phyloP scores from a whole-genome alignment of 2,329 filamentous ascomycete genomes.

The Ceratocystis eucalypticola region DNA sequence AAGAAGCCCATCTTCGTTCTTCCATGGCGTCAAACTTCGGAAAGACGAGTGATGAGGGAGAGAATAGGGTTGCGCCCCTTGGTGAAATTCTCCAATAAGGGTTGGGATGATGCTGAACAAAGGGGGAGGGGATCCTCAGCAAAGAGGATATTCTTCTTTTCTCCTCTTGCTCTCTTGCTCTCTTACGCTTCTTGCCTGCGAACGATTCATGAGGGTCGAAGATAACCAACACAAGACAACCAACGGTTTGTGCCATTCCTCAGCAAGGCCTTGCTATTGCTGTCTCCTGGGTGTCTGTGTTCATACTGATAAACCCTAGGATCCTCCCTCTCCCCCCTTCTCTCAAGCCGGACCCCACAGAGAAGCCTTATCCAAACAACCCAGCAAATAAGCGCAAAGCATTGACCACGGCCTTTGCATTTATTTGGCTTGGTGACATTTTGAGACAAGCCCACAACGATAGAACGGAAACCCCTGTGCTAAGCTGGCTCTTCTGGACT shows the following conservation, averaged over 20 bases:
- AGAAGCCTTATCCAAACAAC: not conserved
- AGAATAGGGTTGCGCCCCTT: not conserved
- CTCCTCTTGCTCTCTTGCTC: not conserved
- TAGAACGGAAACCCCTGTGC: not conserved
- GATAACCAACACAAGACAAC: not conserved
- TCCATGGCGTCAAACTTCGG: not conserved
- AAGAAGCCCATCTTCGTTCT: not conserved
- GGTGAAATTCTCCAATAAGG: too few species aligned
- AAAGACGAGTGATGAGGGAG: not conserved
- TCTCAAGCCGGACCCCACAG: not conserved
- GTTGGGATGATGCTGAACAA: not conserved
- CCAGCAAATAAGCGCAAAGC: constrained; percentile 1
- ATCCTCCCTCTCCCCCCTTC: not conserved
- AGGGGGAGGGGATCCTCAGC: not conserved
- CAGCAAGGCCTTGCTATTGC: too few species aligned
- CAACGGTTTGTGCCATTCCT: not conserved
- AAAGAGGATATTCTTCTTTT: not conserved
- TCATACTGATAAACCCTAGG: not conserved
- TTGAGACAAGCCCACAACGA: constrained; percentile 11
- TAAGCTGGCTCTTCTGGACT: too few species aligned
- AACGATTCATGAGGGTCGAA: not conserved
- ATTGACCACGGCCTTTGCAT: not conserved
- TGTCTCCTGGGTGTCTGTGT: not conserved
- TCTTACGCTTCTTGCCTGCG: too few species aligned
- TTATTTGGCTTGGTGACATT: constrained; percentile 3